Evolutionary conservation across 805 yeast species (phyloP), one percentile per base, ranked within the genome.

Genomic region (Torulaspora gathmanii): DNA sequence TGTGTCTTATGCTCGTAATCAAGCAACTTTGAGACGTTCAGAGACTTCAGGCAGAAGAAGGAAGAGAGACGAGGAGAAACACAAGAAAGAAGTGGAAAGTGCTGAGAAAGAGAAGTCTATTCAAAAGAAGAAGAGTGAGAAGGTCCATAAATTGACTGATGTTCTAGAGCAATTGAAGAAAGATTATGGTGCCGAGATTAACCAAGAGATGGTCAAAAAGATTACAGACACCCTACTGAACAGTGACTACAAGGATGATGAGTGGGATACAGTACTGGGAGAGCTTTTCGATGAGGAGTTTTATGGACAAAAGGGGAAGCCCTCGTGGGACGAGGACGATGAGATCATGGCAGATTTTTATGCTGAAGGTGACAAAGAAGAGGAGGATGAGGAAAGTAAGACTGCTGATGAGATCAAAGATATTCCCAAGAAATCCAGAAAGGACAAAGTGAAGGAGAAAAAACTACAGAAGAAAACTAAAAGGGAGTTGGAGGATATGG

Each of bases 1-100:
- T 64, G 83, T 90, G 15, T 83, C 95, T 13, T 93, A 91, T 70
- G 97, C 98, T 2, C 88, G 99, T 77, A 83, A 73, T 34, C 96
- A 89, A 67, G 95, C 93, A 19, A 88, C 98, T 0, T 74, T 89
- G 60, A 82, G 99, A 70, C 76, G 99, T 61, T 80, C 83, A 16
- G 81, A 80, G 41, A 74, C 81, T 49, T 79, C 82, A 54, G 65
- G 84, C 10, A 79, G 99, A 56, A 88, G 88, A 71, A 80, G 82
- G 65, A 83, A 82, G 65, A 81, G 98, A 70, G 87, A 86, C 35
- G 77, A 74, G 61, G 79, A 81, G 64, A 75, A 70, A 38, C 83
- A 79, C 36, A 73, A 69, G 39, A 77, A 74, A 45, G 69, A 65
- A 34, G 68, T 73, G 51, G 80, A 75, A 49, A 75, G 78, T 43